These are phyloP conservation scores for Epichloe baconii DNA, from an alignment of 2,329 filamentous ascomycete species.

Conservation along the genomic window DNA sequence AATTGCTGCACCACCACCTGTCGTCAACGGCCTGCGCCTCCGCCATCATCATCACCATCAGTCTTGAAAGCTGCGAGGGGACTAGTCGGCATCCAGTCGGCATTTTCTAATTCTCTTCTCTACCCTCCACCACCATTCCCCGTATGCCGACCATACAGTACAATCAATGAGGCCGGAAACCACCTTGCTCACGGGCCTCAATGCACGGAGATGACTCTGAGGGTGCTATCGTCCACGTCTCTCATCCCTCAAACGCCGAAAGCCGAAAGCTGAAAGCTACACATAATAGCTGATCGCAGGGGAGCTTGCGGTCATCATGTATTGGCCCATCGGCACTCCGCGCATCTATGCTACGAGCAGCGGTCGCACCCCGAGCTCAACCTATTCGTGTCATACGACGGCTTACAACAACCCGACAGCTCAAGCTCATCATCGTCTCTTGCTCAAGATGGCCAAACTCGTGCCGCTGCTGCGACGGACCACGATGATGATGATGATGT, in stretches of 20 bases:
- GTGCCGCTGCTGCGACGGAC: constrained; percentile 13
- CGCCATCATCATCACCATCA: not conserved
- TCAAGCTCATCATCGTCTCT: constrained; percentile 11
- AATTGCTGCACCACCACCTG: no score
- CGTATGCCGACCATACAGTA: not conserved
- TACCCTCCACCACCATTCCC: not conserved
- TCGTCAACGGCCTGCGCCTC: no score
- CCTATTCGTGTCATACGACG: constrained; percentile 46
- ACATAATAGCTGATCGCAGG: constrained; percentile 10
- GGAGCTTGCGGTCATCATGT: constrained; percentile 46
- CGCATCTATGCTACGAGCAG: constrained; percentile 70
- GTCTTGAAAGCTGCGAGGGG: no score
- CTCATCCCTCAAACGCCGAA: constrained; percentile 5
- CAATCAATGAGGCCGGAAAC: not conserved
- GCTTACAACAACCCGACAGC: constrained; percentile 28
- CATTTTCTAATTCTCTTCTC: no score
- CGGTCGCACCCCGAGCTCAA: constrained; percentile 39
- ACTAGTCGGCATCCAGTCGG: no score
- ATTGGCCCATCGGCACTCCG: constrained; percentile 81
- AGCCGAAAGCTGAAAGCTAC: constrained; percentile 6
- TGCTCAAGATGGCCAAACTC: constrained; percentile 9
- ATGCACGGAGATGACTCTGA: constrained; percentile 14
- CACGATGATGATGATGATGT: constrained; percentile 28
- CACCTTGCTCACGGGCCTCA: not conserved
- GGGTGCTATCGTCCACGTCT: constrained; percentile 9